Conservation (phyloP, 1,284 basidiomycete genomes). For the Ustilago esculenta region DNA sequence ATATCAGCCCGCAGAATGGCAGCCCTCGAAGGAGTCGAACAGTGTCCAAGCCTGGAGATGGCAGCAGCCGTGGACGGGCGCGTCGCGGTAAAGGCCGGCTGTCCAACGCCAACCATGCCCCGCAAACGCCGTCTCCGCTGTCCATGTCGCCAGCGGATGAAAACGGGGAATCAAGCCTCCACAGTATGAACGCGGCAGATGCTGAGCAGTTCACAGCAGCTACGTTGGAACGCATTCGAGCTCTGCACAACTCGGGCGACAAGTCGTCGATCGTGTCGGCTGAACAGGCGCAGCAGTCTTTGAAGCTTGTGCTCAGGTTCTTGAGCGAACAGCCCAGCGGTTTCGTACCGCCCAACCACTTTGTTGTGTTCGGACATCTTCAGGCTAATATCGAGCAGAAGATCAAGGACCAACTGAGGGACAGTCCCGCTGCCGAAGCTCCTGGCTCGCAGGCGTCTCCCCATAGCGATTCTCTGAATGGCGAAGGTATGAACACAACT, state of each 20-base stretch:
- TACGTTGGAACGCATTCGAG: conserved; percentile 22
- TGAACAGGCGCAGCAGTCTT: conserved; percentile 36
- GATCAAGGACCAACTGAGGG: conserved; percentile 13
- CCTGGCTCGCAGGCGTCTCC: conserved; percentile 1
- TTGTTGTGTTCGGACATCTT: conserved; percentile 36
- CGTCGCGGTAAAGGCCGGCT: conserved; percentile 29
- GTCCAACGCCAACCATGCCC: conserved; percentile 29
- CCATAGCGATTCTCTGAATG: neutral
- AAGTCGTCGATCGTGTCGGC: conserved; percentile 23
- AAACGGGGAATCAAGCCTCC: neutral
- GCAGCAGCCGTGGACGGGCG: conserved; percentile 18
- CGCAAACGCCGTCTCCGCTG: conserved; percentile 38
- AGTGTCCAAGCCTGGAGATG: conserved; percentile 1
- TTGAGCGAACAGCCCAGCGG: conserved; percentile 41
- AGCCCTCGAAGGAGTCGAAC: conserved; percentile 13
- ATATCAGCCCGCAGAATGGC: conserved; percentile 9
- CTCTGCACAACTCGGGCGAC: conserved; percentile 12
- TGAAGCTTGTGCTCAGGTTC: conserved; percentile 39
- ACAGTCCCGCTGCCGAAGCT: neutral
- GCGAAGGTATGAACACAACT: neutral
- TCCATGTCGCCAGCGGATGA: conserved; percentile 32
- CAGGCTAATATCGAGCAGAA: conserved; percentile 44
- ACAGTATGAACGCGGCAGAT: conserved; percentile 1
- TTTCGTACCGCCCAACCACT: conserved; percentile 35
- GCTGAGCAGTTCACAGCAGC: conserved; percentile 19